Percentiles rank a stretch among this genome's conserved stretches.
Conservation (phyloP, 192 early-diverging fungal species). For the Geranomyces variabilis region DNA sequence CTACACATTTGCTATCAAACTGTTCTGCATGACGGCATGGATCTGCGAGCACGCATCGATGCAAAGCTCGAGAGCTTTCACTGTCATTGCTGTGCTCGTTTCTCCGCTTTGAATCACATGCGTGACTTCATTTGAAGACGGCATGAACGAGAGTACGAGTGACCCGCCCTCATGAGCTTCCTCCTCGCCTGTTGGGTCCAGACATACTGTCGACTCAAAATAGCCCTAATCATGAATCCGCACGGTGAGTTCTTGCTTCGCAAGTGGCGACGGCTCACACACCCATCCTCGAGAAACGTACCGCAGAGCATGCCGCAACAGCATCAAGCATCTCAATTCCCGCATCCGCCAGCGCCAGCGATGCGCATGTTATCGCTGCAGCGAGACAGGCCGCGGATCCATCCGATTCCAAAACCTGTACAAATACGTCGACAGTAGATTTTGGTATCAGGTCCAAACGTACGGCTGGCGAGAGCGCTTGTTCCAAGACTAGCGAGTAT, state of each 20-base stretch:
- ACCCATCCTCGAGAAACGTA: slow-evolving; percentile 28
- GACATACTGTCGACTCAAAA: slow-evolving; percentile 23
- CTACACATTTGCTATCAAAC: slow-evolving; percentile 45
- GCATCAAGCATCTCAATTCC: slow-evolving; percentile 84
- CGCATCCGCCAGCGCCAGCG: slow-evolving; percentile 73
- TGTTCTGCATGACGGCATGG: slow-evolving; percentile 67
- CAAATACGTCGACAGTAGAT: slow-evolving; percentile 70
- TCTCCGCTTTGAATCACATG: slow-evolving; percentile 77
- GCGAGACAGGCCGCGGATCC: slow-evolving; percentile 64
- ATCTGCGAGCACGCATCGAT: slow-evolving; percentile 78
- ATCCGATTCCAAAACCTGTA: slow-evolving; percentile 73
- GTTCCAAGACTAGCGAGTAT: slow-evolving; percentile 58
- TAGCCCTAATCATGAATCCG: slow-evolving; percentile 40
- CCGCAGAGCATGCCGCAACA: slow-evolving; percentile 76
- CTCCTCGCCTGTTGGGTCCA: slow-evolving; percentile 58
- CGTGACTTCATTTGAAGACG: slow-evolving; percentile 76
- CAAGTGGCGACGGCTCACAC: background rate
- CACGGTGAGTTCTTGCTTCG: too few relatives aligned
- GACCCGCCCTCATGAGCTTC: slow-evolving; percentile 61
- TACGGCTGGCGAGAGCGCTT: slow-evolving; percentile 73
- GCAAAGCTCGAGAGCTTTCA: slow-evolving; percentile 70
- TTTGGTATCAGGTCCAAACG: slow-evolving; percentile 75
- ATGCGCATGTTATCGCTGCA: slow-evolving; percentile 66
- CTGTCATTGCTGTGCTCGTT: slow-evolving; percentile 47
- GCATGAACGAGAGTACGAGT: slow-evolving; percentile 77